Evolutionary conservation across 2,329 filamentous ascomycete species (phyloP).

Genomic region (Botrytis fragariae): DNA sequence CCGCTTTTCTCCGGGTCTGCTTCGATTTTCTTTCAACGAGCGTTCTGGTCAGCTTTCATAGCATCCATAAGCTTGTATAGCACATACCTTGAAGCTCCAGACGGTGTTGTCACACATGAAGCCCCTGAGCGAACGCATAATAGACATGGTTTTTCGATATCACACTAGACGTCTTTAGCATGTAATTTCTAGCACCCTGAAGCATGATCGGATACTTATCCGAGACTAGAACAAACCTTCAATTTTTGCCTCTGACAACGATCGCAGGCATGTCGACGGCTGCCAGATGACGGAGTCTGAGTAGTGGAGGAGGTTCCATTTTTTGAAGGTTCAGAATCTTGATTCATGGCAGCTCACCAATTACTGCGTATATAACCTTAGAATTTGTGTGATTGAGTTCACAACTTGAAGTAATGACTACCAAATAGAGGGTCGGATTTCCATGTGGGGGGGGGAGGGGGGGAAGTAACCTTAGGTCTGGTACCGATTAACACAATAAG

Average conservation of each 20-base stretch:
- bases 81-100: background rate
- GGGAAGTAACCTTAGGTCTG: background rate
- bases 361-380: background rate
- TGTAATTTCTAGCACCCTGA: background rate
- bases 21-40: background rate
- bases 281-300: background rate
- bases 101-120: background rate
- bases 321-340: background rate
- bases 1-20: background rate
- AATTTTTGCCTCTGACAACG: background rate
- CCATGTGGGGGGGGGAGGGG: background rate
- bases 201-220: background rate
- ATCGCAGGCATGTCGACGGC: background rate
- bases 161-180: background rate
- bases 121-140: background rate
- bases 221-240: background rate
- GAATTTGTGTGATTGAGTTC: background rate
- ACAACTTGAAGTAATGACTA: background rate
- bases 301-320: background rate
- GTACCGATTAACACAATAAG: background rate
- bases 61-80: background rate
- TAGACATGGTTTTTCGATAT: background rate
- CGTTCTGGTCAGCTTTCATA: background rate
- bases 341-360: background rate
- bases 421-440: background rate